A percentile compares a stretch with the other conserved stretches of the same genome.
These are phyloP conservation scores for Hordeum pubiflorum DNA, from an alignment of 202 grass and related monocot genomes.

Conservation along the genomic window DNA sequence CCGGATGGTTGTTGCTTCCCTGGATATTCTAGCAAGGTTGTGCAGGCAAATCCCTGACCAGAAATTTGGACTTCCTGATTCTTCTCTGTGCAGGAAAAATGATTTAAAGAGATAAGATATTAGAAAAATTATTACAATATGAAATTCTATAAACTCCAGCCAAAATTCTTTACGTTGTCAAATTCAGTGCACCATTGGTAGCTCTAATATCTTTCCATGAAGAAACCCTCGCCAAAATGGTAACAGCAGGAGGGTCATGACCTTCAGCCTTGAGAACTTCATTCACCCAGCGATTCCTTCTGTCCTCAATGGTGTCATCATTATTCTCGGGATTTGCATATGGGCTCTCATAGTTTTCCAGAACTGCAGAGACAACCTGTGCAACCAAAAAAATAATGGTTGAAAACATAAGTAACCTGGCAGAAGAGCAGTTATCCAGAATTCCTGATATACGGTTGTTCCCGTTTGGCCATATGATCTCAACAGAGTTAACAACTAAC, in stretches of 20 bases:
- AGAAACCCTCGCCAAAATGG: slow-evolving; percentile 53
- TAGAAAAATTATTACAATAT: slow-evolving; percentile 17
- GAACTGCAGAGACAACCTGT: slow-evolving; percentile 82
- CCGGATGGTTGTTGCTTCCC: slow-evolving; percentile 80
- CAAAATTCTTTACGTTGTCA: slow-evolving; percentile 45
- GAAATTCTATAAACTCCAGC: slow-evolving; percentile 1
- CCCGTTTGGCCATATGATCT: neutral
- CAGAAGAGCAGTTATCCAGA: neutral
- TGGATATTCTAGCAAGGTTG: slow-evolving; percentile 96
- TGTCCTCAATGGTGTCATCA: slow-evolving; percentile 29
- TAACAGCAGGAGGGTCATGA: slow-evolving; percentile 38
- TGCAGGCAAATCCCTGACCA: slow-evolving; percentile 95
- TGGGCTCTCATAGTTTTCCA: slow-evolving; percentile 80
- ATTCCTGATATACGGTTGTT: neutral
- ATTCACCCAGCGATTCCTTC: slow-evolving; percentile 46
- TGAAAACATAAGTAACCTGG: neutral
- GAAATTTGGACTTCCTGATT: slow-evolving; percentile 69
- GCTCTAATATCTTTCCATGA: slow-evolving; percentile 84
- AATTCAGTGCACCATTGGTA: slow-evolving; percentile 30
- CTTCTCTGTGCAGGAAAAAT: slow-evolving; percentile 54
- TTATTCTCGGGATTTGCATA: slow-evolving; percentile 56
- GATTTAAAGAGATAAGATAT: slow-evolving; percentile 29
- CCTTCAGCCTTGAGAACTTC: slow-evolving; percentile 72
- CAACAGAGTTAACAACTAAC: neutral
- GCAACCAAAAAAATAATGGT: slow-evolving; percentile 7